Conservation (phyloP, 139 green algal species). For the Trebouxia sp. region DNA sequence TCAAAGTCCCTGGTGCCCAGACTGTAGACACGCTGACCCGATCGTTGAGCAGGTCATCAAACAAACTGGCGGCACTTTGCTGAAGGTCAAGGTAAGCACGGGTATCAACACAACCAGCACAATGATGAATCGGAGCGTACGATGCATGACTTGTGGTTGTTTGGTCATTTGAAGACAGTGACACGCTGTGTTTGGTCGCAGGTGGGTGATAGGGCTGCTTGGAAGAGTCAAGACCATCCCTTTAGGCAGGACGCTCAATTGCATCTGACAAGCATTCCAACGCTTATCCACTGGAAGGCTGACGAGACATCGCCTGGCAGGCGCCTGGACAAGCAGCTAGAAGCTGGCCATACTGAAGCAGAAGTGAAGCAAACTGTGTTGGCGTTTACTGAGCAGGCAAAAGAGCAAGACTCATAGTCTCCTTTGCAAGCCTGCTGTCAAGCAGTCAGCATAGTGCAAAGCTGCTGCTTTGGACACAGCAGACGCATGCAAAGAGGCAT, state of each 20-base stretch:
- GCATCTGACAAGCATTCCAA: slow-evolving; percentile 13
- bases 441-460: no score
- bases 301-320: neutral
- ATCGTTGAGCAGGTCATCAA: slow-evolving; percentile 18
- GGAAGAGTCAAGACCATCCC: slow-evolving; percentile 9
- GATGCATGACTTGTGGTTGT: no score
- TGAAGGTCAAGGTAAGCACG: slow-evolving; percentile 13
- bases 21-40: neutral
- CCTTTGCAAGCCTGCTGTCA: no score
- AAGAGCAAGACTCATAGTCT: slow-evolving; percentile 7
- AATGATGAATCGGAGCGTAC: no score
- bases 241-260: slow-evolving; percentile 2
- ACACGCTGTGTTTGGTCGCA: no score
- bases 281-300: slow-evolving; percentile 9
- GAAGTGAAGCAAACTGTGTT: neutral
- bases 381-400: neutral
- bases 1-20: neutral
- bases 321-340: neutral
- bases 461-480: neutral
- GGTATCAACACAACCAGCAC: no score
- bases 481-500: no score
- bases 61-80: slow-evolving; percentile 9
- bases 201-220: neutral
- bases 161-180: no score
- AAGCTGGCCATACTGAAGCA: neutral